Base-by-base conservation (phyloP, 306 rosid species). In the Benincasa hispida region DNA sequence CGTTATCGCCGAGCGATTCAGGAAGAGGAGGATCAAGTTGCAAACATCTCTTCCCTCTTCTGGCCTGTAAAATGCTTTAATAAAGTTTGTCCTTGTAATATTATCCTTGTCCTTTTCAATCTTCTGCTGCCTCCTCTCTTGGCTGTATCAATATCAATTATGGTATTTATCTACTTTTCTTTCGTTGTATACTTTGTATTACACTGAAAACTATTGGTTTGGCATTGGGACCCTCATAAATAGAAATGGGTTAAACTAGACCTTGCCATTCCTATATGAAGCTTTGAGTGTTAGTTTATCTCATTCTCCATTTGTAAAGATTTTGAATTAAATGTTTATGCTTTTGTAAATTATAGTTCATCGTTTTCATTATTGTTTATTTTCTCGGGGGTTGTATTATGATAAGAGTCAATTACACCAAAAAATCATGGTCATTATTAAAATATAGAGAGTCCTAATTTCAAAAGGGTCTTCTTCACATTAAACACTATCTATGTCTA, bases 1-100 rank as follows among this genome's bases (percentile, higher is more conserved):
- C 87, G 90, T 94, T 84, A 92, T 94, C 1, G 95, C 99, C 7
- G 97, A 94, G 82, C 87, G 99, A 18, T 88, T 92, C 25, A 90
- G 99, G 79, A 94, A 84, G 88, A 87, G 87, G 57, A 92, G 99
- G 87, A 90, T 94, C 87, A 87, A 82, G 63, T 79, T 97, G 2
- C 91, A 89, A 81, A 81, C 76, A 41, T n/a, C 92, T 22, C 35
- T 82, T 55, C 37, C 81, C 37, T 32, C 92, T 5, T 4, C 63
- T 34, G 88, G 74, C 56, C 76, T 85, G 65, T 89, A 86, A 82
- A 86, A 57, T 59, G 86, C 73, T 48, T 19, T 17, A 21, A 39
- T 22, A 69, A 74, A 77, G 84, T 82, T 48, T 18, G 76, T 17
- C 58, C 58, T 72, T 48, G 21, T 72, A 72, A 24, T 17, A 14